Base-by-base conservation (phyloP, 371 early-diverging fungal species). In the Haplosporangium sp. region DNA sequence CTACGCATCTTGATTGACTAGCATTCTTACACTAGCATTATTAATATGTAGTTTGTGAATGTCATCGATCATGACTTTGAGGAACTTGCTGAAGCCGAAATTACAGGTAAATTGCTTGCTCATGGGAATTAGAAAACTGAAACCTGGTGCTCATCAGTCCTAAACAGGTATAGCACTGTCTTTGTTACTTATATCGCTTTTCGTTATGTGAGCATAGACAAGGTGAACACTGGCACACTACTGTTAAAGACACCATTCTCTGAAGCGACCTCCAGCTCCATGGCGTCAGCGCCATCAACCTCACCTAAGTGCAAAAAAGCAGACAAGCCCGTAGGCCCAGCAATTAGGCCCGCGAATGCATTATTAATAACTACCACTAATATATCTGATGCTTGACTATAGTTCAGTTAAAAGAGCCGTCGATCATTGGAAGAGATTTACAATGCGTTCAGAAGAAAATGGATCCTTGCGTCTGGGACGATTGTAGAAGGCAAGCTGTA, bases 401-500 rank as follows among this genome's bases (percentile, higher is more conserved):
- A 60, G 60, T 1, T 60, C 20, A 60, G 40, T 40, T n/a, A n/a
- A n/a, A 38, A 40, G 60, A 40, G 40, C 60, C 0, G 60, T 40
- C 60, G 38, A 4, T 60, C 60, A 40, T 38, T 38, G 60, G 60
- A 60, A 40, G 42, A 15, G 17, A 38, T 1, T 58, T 58, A 58
- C 9, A 1, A 35, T 37, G 37, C 58, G 48, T 2, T 48, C 50
- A 50, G 38, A 50, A 50, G 37, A 47, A 53, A 53, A 53, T 53
- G 53, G 53, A n/a, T 53, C 53, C 53, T 4, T 53, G 53, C 53
- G 1, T 67, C 67, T 40, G 67, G 67, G 56, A 67, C 67, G 42
- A 34, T 67, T 6, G 59, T 67, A 42, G 67, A 67, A 47, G 67
- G 59, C 60, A 60, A 59, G 67, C 67, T 67, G 60, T 67, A 67